Percentiles rank a stretch among this genome's conserved stretches.
phyloP scores from a whole-genome alignment of 768 basidiomycete species.

The Lactarius deliciosus region DNA sequence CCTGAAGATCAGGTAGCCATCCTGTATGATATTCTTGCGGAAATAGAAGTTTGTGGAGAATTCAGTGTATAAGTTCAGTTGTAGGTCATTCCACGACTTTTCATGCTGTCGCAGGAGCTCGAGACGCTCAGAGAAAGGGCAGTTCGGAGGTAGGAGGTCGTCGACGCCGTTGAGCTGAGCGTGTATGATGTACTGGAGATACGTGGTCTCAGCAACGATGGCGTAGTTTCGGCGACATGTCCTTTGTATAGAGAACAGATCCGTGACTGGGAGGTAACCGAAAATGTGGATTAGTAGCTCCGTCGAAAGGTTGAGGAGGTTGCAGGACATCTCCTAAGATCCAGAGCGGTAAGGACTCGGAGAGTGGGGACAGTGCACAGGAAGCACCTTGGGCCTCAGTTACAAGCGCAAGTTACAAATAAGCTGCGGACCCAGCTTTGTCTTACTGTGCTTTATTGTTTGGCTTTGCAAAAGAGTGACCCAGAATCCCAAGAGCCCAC shows the following conservation, averaged over 20 bases:
- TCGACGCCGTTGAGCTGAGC: slow-evolving; percentile 16
- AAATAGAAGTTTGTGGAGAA: background rate
- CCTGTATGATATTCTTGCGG: slow-evolving; percentile 4
- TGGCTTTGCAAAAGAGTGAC: background rate
- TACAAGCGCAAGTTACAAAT: background rate
- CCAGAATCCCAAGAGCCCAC: background rate
- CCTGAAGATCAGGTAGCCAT: slow-evolving; percentile 7
- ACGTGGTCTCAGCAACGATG: slow-evolving; percentile 7
- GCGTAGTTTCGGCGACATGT: slow-evolving; percentile 12
- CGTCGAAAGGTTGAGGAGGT: slow-evolving; percentile 12
- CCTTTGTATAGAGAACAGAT: slow-evolving; percentile 11
- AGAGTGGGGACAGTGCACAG: background rate
- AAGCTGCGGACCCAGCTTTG: background rate
- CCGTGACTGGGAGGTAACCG: slow-evolving; percentile 10
- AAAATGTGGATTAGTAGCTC: slow-evolving; percentile 22
- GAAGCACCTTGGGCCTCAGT: background rate
- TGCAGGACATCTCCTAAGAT: background rate
- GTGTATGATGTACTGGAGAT: slow-evolving; percentile 19
- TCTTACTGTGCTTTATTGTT: background rate
- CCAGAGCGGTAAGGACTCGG: background rate
- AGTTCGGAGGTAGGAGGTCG: slow-evolving; percentile 10
- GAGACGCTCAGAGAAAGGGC: slow-evolving; percentile 19
- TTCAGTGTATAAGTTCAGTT: slow-evolving; percentile 1
- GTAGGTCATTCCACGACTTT: slow-evolving; percentile 15
- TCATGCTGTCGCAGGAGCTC: slow-evolving; percentile 17